Base-by-base conservation (phyloP, 2,329 filamentous ascomycete species). In the Eurotiales sp. region DNA sequence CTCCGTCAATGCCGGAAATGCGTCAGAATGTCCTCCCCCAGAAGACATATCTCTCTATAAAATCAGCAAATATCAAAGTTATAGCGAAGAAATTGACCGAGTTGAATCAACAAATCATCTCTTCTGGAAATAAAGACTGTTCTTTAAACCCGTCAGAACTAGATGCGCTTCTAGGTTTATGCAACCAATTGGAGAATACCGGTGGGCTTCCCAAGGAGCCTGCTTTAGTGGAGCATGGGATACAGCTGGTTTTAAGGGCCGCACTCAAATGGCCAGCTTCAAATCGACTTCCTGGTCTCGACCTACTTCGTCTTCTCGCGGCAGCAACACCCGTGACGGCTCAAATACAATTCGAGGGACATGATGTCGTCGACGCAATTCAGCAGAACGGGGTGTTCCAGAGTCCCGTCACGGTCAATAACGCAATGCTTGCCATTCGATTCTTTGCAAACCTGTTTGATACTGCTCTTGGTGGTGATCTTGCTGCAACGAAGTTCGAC, bases 371-470 rank as follows among this genome's bases (percentile, higher is more conserved):
- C 3, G 72, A 79, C 7, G 71, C 75, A 1, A 72, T 96, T 6
- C 76, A 84, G 29, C 67, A 66, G 39, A 81, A 77, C 46, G 80
- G 70, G 1, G 76, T 84, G 2, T 82, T 86, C 48, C 78, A 83
- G 8, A 72, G 79, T 0, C 77, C 82, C 2, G 75, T 86, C 0
- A 84, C 83, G 32, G 79, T 85, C 48, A 96, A 96, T 69, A 90
- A 90, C 58, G 81, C 83, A 10, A 96, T 97, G 86, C 87, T 99
- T 77, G 85, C 86, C 0, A 77, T 90, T 11, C 87, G 93, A 3
- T 82, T 86, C 12, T 77, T 97, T 44, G 85, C 84, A 25, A 99
- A 99, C 60, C 75, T 96, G 7, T 96, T 96, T 64, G 80, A 82
- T 54, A 88, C 88, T 0, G 73, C 82, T 0, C 77, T 85, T 51